Evolutionary conservation across 345 rosid genomes (phyloP), one percentile per base, ranked within the genome.

Genomic region (Salix arbutifolia): DNA sequence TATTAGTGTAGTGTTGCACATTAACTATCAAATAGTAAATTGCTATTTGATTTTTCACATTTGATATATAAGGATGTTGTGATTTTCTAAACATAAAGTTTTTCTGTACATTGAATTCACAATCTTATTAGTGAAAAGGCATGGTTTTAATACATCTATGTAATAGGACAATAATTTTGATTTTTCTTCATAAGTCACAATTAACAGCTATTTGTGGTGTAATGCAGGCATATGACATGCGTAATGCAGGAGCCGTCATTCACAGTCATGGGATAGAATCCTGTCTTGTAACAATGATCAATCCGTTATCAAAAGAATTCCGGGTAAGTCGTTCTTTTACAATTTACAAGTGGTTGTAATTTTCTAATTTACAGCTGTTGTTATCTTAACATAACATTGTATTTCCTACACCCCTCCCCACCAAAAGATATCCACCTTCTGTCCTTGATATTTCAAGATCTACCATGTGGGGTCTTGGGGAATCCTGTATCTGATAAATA

Each of bases 191-290:
- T 72, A 46, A 19, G 72, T 53, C 44, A 46, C 12, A 53, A 12
- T 60, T 33, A 12, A 67, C 25, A 37, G 25, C 38, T 56, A 17
- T 46, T 65, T 62, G 62, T 17, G 31, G 80, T 44, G 48, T 79
- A 40, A 74, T 82, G 67, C 84, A 96, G 98, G 94, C 96, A 70
- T 92, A 92, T 77, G 87, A 91, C 50, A 90, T 86, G 92, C 90
- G 93, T 67, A 81, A 94, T 89, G 97, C 99, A 67, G 99, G 99
- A 76, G 93, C 98, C 79, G 97, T 92, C 80, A 92, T 94, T 87
- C 99, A 96, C 81, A 92, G 98, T 80, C 99, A 94, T 82, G 99
- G 99, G 76, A 88, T 96, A 70, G 97, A 96, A 82, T 96, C 97
- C 70, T 96, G 99, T 78, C 90, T 96, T 56, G 98, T 86, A 68